Conservation (phyloP, 257 asterid species). For the Verbascum thapsus region DNA sequence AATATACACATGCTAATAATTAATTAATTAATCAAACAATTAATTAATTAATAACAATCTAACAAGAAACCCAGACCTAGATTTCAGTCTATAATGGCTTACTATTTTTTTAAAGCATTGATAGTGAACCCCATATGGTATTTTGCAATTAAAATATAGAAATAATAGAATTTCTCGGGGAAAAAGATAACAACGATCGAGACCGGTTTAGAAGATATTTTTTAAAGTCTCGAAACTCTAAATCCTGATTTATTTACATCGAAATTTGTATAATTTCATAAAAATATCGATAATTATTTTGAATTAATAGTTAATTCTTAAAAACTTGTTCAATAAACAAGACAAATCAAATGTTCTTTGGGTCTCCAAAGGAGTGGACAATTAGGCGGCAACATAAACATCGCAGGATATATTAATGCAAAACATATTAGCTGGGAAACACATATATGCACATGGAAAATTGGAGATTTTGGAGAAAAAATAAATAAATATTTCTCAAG, state of each 20-base stretch:
- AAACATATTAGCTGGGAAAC: slow-evolving; percentile 36
- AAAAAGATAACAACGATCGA: no score
- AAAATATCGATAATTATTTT: no score
- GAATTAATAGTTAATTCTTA: slow-evolving; percentile 5
- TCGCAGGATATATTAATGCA: slow-evolving; percentile 43
- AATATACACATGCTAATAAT: slow-evolving; percentile 1
- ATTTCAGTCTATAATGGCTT: slow-evolving; percentile 34
- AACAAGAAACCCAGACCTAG: slow-evolving; percentile 43
- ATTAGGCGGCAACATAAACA: slow-evolving; percentile 53
- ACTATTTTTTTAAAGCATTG: slow-evolving; percentile 16
- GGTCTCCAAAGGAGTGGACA: slow-evolving; percentile 41
- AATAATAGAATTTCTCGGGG: no score
- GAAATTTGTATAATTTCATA: no score
- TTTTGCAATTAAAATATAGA: no score
- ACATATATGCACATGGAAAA: slow-evolving; percentile 42
- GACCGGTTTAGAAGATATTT: no score
- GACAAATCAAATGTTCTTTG: slow-evolving; percentile 55
- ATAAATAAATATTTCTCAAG: background rate
- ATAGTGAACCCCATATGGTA: background rate
- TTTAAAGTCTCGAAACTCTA: no score
- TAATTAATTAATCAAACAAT: slow-evolving; percentile 21
- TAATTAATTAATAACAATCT: slow-evolving; percentile 26
- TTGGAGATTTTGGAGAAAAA: background rate
- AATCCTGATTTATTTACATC: no score
- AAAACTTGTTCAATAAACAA: slow-evolving; percentile 38